Evolutionary conservation across 2,329 filamentous ascomycete species (phyloP).

Genomic region (Hypoxylon rubiginosum): DNA sequence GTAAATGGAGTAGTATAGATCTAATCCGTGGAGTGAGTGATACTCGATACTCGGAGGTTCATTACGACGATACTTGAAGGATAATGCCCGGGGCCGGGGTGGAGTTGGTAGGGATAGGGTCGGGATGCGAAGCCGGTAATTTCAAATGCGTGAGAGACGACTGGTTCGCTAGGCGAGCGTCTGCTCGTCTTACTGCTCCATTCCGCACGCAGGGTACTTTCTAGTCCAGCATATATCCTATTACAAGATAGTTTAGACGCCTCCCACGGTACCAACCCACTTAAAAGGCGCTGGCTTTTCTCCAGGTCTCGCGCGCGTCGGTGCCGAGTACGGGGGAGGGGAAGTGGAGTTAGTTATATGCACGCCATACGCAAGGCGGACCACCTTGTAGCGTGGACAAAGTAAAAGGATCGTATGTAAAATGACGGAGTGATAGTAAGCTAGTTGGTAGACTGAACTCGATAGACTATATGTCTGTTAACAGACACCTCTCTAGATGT

Average conservation of each 20-base stretch:
- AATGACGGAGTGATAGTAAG: slow-evolving; percentile 8
- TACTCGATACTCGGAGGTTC: slow-evolving; percentile 29
- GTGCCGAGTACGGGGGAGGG: slow-evolving; percentile 27
- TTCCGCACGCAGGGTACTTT: neutral
- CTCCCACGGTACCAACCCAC: slow-evolving; percentile 3
- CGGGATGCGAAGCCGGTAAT: slow-evolving; percentile 24
- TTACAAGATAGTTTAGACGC: slow-evolving; percentile 23
- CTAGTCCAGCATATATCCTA: slow-evolving; percentile 14
- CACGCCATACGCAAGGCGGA: slow-evolving; percentile 9
- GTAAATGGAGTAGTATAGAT: slow-evolving; percentile 26
- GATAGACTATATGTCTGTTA: neutral
- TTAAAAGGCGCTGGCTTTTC: slow-evolving; percentile 6
- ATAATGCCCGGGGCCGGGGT: slow-evolving; percentile 25
- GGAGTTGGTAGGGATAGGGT: neutral
- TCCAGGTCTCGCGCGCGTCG: slow-evolving; percentile 22
- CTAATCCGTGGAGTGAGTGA: slow-evolving; percentile 20
- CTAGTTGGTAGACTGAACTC: neutral
- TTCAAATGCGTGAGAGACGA: slow-evolving; percentile 38
- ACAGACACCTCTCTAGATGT: neutral
- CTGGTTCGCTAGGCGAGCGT: slow-evolving; percentile 26
- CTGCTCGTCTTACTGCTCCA: neutral
- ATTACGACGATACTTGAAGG: slow-evolving; percentile 29
- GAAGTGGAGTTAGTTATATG: slow-evolving; percentile 34
- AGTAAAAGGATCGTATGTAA: neutral
- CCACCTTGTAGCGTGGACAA: neutral